Evolutionary conservation across 345 rosid genomes (phyloP).

Genomic region (Aegle marmelos): DNA sequence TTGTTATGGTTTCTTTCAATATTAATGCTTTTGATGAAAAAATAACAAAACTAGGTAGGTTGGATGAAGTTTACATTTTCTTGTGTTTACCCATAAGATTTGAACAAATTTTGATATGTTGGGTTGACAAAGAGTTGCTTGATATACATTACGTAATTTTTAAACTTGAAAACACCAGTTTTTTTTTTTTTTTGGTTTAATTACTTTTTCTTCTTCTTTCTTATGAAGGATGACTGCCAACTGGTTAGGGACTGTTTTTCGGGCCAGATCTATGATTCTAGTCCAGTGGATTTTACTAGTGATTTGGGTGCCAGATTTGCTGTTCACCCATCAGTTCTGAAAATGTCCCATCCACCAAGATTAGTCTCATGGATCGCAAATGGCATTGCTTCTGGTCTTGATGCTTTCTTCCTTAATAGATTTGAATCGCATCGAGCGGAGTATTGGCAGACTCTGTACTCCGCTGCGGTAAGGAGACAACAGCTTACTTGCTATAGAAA

Average conservation of each 20-base stretch:
- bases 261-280: slow-evolving; percentile 77
- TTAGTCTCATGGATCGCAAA: slow-evolving; percentile 69
- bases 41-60: not conserved
- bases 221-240: slow-evolving; percentile 61
- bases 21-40: not conserved
- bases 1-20: not conserved
- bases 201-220: not conserved
- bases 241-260: slow-evolving; percentile 70
- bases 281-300: slow-evolving; percentile 88
- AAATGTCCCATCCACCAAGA: slow-evolving; percentile 68
- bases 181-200: not conserved
- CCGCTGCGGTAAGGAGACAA: slow-evolving; percentile 67
- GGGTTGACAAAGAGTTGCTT: not conserved
- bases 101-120: not conserved
- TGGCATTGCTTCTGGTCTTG: slow-evolving; percentile 70
- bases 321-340: slow-evolving; percentile 75
- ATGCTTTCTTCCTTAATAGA: slow-evolving; percentile 75
- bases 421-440: slow-evolving; percentile 91
- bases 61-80: not conserved
- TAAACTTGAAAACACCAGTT: not conserved
- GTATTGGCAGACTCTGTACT: slow-evolving; percentile 91
- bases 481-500: not conserved
- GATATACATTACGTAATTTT: not conserved
- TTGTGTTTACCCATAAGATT: not conserved
- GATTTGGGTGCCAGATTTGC: slow-evolving; percentile 69